Percentiles rank a stretch among this genome's conserved stretches.
These are phyloP conservation scores for Alternaria tenuissima DNA, from an alignment of 2,329 filamentous ascomycete species.

Conservation along the genomic window DNA sequence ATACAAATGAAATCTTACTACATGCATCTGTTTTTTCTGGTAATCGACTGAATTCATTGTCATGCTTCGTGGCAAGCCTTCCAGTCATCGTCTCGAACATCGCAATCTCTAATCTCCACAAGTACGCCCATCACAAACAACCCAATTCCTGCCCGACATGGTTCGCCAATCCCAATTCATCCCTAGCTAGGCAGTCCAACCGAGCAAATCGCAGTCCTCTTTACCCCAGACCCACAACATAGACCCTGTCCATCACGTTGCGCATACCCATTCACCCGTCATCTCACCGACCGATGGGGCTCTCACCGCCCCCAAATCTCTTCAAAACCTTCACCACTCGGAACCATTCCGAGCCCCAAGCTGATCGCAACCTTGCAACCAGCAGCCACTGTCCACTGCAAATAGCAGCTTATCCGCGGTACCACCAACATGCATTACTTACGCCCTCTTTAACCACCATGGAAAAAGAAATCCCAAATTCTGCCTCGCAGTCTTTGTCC, in stretches of 20 bases:
- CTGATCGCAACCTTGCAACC: not conserved
- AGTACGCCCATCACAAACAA: conserved; percentile 7
- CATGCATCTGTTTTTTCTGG: not conserved
- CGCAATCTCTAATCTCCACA: conserved; percentile 16
- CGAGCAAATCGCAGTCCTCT: conserved; percentile 12
- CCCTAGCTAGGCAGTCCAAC: conserved; percentile 11
- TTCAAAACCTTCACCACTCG: conserved; percentile 9
- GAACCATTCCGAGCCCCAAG: not conserved
- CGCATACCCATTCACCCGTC: conserved; percentile 3
- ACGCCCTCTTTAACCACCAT: not conserved
- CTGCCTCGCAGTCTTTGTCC: not conserved
- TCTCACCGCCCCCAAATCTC: conserved; percentile 11
- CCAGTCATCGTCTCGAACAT: conserved; percentile 4
- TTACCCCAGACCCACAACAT: conserved; percentile 27
- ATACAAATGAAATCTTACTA: not conserved
- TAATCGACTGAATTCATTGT: not conserved
- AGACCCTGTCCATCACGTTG: conserved; percentile 16
- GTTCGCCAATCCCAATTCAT: conserved; percentile 2
- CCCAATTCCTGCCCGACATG: conserved; percentile 1
- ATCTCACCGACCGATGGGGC: conserved; percentile 9
- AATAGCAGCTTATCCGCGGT: conserved; percentile 11
- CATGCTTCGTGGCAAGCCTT: not conserved
- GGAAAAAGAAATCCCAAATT: not conserved
- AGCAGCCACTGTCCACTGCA: conserved; percentile 2
- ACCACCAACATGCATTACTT: not conserved